Evolutionary conservation across 768 basidiomycete species (phyloP), one percentile per base, ranked within the genome.

Genomic region (Grammothele lineata): DNA sequence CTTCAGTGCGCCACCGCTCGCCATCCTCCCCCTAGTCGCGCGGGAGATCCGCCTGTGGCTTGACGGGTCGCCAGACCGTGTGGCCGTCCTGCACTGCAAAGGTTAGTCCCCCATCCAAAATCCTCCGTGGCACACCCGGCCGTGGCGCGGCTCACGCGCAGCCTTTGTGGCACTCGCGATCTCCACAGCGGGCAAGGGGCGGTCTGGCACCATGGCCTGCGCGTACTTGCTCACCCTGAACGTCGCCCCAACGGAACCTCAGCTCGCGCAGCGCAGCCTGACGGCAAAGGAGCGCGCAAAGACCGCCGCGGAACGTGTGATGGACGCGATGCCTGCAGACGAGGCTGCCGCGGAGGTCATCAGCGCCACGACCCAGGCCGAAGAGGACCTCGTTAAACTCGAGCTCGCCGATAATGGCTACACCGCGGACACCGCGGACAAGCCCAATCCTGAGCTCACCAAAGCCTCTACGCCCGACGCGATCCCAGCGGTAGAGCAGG

Each of bases 71-170:
- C 67, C 73, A 1, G 76, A 86, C 3, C 69, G 85, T 27, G 83
- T 92, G 5, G 83, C 81, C 3, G 91, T 92, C 5, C 71, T 93
- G 0, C 92, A 93, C 56, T 93, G 91, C 63, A 93, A 93, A 78
- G 91, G 87, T 48, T 79, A 60, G 41, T 57, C 14, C 21, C 27
- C 14, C 22, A 3, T n/a, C n/a, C n/a, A n/a, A n/a, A n/a, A n/a
- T n/a, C n/a, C n/a, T n/a, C n/a, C n/a, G n/a, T n/a, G n/a, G n/a
- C n/a, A n/a, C n/a, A n/a, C n/a, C n/a, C n/a, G n/a, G n/a, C n/a
- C 12, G n/a, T n/a, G 15, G 9, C 22, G 6, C n/a, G 11, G n/a
- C 11, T 6, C 17, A 18, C n/a, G 23, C 26, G 18, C 23, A 42
- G 40, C 35, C 43, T 42, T 34, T n/a, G 33, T 52, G 24, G 45